phyloP scores from a whole-genome alignment of 2,329 filamentous ascomycete species.

The Penicillium aurantiogriseum region DNA sequence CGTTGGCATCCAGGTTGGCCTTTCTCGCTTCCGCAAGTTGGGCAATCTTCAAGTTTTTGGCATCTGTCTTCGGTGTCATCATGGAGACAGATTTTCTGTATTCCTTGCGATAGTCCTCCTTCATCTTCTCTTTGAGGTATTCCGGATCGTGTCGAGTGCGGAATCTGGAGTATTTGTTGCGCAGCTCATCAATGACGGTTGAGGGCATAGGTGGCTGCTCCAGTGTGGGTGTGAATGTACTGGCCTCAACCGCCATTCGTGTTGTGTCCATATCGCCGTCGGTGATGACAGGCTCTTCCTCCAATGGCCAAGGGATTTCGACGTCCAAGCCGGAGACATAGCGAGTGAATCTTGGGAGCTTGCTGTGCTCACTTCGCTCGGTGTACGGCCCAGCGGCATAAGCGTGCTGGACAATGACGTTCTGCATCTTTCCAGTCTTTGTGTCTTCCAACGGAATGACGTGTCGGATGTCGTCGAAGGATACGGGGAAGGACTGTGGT shows the following conservation, averaged over 20 bases:
- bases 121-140: slow-evolving; percentile 65
- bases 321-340: slow-evolving; percentile 70
- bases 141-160: slow-evolving; percentile 74
- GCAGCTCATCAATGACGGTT: slow-evolving; percentile 78
- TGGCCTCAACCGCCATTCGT: slow-evolving; percentile 70
- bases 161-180: slow-evolving; percentile 79
- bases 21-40: slow-evolving; percentile 39
- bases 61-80: slow-evolving; percentile 50
- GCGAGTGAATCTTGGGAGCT: slow-evolving; percentile 42
- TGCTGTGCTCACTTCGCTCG: slow-evolving; percentile 51
- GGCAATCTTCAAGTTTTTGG: slow-evolving; percentile 36
- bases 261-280: slow-evolving; percentile 68
- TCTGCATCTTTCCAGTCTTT: slow-evolving; percentile 62
- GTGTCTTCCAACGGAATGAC: slow-evolving; percentile 72
- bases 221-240: slow-evolving; percentile 75
- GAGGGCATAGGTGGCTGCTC: slow-evolving; percentile 74
- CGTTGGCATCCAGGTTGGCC: slow-evolving; percentile 36
- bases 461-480: slow-evolving; percentile 73
- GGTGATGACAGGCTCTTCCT: slow-evolving; percentile 49
- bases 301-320: slow-evolving; percentile 73
- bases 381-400: slow-evolving; percentile 52
- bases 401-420: slow-evolving; percentile 75
- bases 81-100: slow-evolving; percentile 47
- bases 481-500: slow-evolving; percentile 56
- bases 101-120: slow-evolving; percentile 53